These are phyloP conservation scores for Claviceps sp. DNA, from an alignment of 2,329 filamentous ascomycete genomes.

Conservation along the genomic window DNA sequence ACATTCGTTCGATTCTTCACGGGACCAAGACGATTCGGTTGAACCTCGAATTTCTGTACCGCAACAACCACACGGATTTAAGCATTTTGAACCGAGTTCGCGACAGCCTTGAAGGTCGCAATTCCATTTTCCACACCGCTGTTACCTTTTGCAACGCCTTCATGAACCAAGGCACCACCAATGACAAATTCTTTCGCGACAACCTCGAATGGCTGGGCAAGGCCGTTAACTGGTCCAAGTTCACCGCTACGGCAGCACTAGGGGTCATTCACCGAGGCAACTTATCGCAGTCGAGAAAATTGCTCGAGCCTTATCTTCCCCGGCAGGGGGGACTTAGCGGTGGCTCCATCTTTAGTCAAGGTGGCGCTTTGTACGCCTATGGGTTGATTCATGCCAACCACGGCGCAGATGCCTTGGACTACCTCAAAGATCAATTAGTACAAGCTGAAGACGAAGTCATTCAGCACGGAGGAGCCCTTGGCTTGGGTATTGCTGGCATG, in stretches of 20 bases:
- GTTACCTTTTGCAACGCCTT: constrained; percentile 97
- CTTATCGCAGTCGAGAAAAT: constrained; percentile 79
- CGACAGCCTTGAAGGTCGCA: constrained; percentile 87
- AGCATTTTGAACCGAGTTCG: constrained; percentile 92
- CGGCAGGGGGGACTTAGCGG: constrained; percentile 58
- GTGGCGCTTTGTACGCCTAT: constrained; percentile 88
- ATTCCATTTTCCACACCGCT: constrained; percentile 96
- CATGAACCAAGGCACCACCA: constrained; percentile 97
- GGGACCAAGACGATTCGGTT: constrained; percentile 89
- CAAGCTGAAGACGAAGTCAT: constrained; percentile 81
- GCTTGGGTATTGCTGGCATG: constrained; percentile 94
- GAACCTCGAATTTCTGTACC: constrained; percentile 91
- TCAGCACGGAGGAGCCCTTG: constrained; percentile 89
- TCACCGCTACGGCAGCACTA: constrained; percentile 89
- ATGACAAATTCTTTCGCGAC: constrained; percentile 96
- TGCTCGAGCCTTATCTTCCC: constrained; percentile 89
- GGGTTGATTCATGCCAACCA: constrained; percentile 97
- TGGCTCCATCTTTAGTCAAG: constrained; percentile 89
- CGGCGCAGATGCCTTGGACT: constrained; percentile 76
- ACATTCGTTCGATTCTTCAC: constrained; percentile 59
- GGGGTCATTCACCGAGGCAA: constrained; percentile 97
- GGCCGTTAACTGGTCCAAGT: constrained; percentile 99
- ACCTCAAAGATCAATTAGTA: constrained; percentile 62
- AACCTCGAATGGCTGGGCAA: constrained; percentile 97
- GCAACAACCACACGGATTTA: constrained; percentile 86